phyloP scores from a whole-genome alignment of 208 protist species.

The Endotrypanum monterogeii region DNA sequence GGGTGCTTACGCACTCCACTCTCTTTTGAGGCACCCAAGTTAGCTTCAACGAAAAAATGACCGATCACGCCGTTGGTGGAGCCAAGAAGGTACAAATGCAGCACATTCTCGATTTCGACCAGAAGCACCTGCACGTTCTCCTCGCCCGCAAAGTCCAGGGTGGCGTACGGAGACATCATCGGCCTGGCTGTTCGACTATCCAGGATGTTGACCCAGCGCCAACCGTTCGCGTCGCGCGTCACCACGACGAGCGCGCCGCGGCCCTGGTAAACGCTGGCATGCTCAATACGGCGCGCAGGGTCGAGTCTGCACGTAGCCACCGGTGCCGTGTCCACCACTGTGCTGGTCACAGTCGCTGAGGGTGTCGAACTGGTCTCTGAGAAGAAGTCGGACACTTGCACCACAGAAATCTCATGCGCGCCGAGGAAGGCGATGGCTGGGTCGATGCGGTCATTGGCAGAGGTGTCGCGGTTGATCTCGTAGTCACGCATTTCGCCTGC shows the following conservation, averaged over 20 bases:
- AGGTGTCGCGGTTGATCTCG: slow-evolving; percentile 37
- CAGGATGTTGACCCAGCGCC: slow-evolving; percentile 84
- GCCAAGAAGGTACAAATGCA: slow-evolving; percentile 83
- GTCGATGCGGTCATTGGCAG: slow-evolving; percentile 30
- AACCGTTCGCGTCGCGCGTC: slow-evolving; percentile 75
- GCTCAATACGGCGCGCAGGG: slow-evolving; percentile 51
- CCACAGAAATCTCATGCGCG: slow-evolving; percentile 39
- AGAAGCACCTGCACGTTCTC: slow-evolving; percentile 62
- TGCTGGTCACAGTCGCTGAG: not conserved
- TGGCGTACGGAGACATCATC: slow-evolving; percentile 61
- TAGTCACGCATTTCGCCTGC: slow-evolving; percentile 56
- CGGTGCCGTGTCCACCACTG: slow-evolving; percentile 12
- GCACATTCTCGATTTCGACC: slow-evolving; percentile 50
- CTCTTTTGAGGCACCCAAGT: slow-evolving; percentile 40
- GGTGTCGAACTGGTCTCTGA: slow-evolving; percentile 8
- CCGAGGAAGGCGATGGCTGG: slow-evolving; percentile 52
- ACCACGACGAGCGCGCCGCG: slow-evolving; percentile 65
- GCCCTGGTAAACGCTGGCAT: slow-evolving; percentile 53
- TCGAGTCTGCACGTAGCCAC: slow-evolving; percentile 44
- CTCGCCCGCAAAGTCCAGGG: slow-evolving; percentile 73
- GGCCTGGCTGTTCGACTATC: slow-evolving; percentile 59
- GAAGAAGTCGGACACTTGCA: slow-evolving; percentile 43
- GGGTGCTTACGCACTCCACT: slow-evolving; percentile 42
- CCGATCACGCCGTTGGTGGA: slow-evolving; percentile 57
- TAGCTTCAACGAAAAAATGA: slow-evolving; percentile 63